A percentile compares a stretch with the other conserved stretches of the same genome.
phyloP scores from a whole-genome alignment of 768 basidiomycete genomes.

The Vishniacozyma victoriae region DNA sequence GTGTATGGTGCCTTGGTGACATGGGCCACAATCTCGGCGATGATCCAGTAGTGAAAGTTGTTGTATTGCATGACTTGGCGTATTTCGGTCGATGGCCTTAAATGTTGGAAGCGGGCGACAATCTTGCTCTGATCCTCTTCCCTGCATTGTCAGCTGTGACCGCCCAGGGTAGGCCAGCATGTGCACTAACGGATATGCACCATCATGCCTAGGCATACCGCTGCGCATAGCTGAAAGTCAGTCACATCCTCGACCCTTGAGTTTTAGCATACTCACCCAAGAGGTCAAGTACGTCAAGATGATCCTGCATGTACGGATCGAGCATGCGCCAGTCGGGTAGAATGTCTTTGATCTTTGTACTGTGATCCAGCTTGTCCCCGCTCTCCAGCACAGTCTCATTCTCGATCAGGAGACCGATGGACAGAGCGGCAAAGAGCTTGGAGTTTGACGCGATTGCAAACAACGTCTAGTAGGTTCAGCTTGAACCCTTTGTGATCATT shows the following conservation, averaged over 20 bases:
- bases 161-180: too few relatives aligned
- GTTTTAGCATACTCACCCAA: conserved; percentile 19
- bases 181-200: conserved; percentile 11
- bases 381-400: conserved; percentile 16
- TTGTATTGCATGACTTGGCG: conserved; percentile 37
- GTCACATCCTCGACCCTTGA: not conserved
- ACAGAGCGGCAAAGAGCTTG: conserved; percentile 35
- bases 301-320: conserved; percentile 28
- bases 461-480: too few relatives aligned
- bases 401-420: conserved; percentile 32
- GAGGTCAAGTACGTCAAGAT: conserved; percentile 31
- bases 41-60: conserved; percentile 27
- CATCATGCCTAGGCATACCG: conserved; percentile 36
- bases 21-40: conserved; percentile 19
- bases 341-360: conserved; percentile 35
- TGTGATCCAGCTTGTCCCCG: conserved; percentile 18
- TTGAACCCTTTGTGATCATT: not conserved
- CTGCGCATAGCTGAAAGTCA: conserved; percentile 24
- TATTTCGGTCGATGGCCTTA: conserved; percentile 32
- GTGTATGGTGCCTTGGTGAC: conserved; percentile 16
- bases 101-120: conserved; percentile 15
- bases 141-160: not conserved
- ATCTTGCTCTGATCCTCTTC: conserved; percentile 1
- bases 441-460: conserved; percentile 41
- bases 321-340: conserved; percentile 30